Percentiles rank a stretch among this genome's conserved stretches.
These are phyloP conservation scores for Petunia hybrid DNA, from an alignment of 305 asterid genomes.

Conservation along the genomic window DNA sequence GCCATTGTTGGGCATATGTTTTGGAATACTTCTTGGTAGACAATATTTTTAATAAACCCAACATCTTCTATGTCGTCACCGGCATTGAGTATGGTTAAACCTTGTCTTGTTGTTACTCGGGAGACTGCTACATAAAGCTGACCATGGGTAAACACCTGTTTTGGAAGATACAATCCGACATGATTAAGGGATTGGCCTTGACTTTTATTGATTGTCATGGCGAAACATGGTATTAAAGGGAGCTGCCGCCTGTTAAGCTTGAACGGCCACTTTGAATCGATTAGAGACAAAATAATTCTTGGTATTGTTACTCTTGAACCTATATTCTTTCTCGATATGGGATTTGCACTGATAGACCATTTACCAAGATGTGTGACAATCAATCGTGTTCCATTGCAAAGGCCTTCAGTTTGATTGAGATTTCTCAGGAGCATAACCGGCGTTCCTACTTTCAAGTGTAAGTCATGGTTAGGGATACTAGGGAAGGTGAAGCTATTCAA, in stretches of 20 bases:
- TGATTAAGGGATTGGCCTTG: neutral
- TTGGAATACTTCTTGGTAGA: neutral
- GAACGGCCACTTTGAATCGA: too few species aligned
- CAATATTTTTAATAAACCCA: neutral
- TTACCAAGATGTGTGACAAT: neutral
- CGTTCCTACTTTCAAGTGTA: neutral
- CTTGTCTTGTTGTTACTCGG: neutral
- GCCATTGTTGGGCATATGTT: neutral
- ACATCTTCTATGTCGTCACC: neutral
- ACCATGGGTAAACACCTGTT: neutral
- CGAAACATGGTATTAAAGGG: neutral
- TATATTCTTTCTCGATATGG: neutral
- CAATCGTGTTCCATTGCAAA: constrained; percentile 15
- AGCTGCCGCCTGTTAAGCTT: too few species aligned
- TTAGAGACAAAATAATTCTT: too few species aligned
- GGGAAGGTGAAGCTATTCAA: neutral
- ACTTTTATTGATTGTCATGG: too few species aligned
- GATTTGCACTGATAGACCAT: too few species aligned
- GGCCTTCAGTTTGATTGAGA: neutral
- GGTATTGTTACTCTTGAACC: neutral
- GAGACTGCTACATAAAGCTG: neutral
- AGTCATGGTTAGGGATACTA: neutral
- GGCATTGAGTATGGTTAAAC: neutral
- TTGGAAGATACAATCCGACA: neutral
- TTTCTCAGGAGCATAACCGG: constrained; percentile 8